Conservation (phyloP, 805 yeast genomes). For the Schwanniomyces vanrijiae region DNA sequence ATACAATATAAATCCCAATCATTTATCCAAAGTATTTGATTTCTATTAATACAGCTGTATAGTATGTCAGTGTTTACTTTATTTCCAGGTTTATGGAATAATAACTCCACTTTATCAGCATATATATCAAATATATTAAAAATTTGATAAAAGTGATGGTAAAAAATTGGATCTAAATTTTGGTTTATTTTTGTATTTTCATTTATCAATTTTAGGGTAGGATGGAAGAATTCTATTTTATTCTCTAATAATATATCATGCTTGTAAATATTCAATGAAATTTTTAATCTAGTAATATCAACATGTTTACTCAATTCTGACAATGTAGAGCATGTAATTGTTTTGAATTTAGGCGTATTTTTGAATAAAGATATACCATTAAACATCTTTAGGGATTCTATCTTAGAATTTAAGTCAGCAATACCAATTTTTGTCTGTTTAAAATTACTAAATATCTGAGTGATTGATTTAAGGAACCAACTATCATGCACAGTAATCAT, state of each 20-base stretch:
- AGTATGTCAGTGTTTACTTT: constrained; percentile 45
- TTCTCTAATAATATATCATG: constrained; percentile 58
- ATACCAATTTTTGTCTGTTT: constrained; percentile 32
- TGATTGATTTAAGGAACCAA: constrained; percentile 80
- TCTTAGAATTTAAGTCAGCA: constrained; percentile 22
- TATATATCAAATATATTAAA: constrained; percentile 48
- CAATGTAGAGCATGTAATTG: constrained; percentile 48
- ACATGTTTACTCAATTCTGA: constrained; percentile 58
- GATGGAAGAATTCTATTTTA: constrained; percentile 12
- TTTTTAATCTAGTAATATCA: constrained; percentile 75
- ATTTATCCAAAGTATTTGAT: constrained; percentile 52
- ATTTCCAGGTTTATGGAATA: constrained; percentile 60
- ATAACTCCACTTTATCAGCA: constrained; percentile 42
- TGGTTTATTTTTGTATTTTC: constrained; percentile 18
- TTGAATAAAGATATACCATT: background rate
- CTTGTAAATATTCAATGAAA: constrained; percentile 72
- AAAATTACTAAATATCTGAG: constrained; percentile 68
- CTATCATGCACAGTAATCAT: constrained; percentile 85
- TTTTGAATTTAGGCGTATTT: constrained; percentile 1
- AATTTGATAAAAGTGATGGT: constrained; percentile 50
- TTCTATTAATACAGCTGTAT: constrained; percentile 49
- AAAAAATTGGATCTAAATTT: constrained; percentile 19
- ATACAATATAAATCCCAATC: constrained; percentile 59
- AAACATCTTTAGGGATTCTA: constrained; percentile 22
- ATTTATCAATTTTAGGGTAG: constrained; percentile 20